Base-by-base conservation (phyloP, 495 filamentous ascomycete genomes). In the Aspergillus carlsbadensis region DNA sequence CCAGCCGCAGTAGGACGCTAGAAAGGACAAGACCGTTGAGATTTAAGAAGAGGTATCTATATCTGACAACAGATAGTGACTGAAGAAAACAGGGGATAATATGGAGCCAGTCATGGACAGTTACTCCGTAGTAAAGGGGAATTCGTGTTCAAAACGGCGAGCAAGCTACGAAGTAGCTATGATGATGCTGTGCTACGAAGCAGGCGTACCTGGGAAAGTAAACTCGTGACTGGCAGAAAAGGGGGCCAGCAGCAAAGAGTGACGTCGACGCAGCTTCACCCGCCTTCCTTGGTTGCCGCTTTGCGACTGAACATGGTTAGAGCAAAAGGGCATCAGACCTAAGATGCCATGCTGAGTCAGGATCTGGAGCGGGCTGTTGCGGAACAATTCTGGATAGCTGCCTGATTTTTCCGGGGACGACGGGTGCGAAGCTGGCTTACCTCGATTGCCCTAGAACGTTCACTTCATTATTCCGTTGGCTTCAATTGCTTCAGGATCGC, bases 401-500 rank as follows among this genome's bases (percentile, higher is more conserved):
- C 50, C 50, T 53, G 50, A 53, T 13, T 42, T 40, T 41, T 52
- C 49, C 18, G 42, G 37, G 43, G 31, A 62, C 57, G 52, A 53
- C 20, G 59, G 51, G 56, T 73, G 71, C 71, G 57, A 53, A 40
- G 56, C 35, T 61, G 72, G 73, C 59, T 48, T 50, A 65, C 70
- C 26, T 56, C 65, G 67, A 56, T 29, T 58, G 54, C 70, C n/a
- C n/a, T n/a, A n/a, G n/a, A n/a, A n/a, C n/a, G n/a, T n/a, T n/a
- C n/a, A n/a, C n/a, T n/a, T n/a, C n/a, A n/a, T n/a, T n/a, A n/a
- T n/a, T n/a, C n/a, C n/a, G n/a, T n/a, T n/a, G n/a, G n/a, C n/a
- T n/a, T n/a, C n/a, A n/a, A n/a, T 65, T 67, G 63, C 63, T 52
- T 68, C 57, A 65, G 68, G 68, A 65, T 59, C 54, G 52, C 65